phyloP scores from a whole-genome alignment of 2,329 filamentous ascomycete species.

The Colletotrichum destructivum region DNA sequence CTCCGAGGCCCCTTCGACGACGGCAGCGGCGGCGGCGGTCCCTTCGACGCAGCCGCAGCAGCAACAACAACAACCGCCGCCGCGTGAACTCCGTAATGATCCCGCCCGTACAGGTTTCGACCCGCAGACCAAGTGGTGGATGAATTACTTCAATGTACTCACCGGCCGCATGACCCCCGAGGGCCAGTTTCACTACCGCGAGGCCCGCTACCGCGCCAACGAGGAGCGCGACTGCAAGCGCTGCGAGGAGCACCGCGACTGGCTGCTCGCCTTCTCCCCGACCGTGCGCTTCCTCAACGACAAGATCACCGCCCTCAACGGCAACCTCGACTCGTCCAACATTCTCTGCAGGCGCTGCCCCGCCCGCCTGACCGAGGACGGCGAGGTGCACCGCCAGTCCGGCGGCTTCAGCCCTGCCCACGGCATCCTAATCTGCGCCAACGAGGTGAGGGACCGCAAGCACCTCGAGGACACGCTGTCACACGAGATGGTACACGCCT shows the following conservation, averaged over 20 bases:
- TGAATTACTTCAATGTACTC: slow-evolving; percentile 89
- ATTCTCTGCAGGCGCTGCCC: slow-evolving; percentile 88
- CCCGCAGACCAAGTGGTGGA: slow-evolving; percentile 76
- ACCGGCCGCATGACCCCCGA: slow-evolving; percentile 79
- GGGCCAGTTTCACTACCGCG: slow-evolving; percentile 82
- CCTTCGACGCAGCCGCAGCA: slow-evolving; percentile 15
- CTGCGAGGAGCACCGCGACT: slow-evolving; percentile 88
- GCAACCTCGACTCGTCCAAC: slow-evolving; percentile 79
- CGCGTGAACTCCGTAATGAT: slow-evolving; percentile 67
- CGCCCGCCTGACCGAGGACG: slow-evolving; percentile 68
- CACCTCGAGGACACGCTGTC: slow-evolving; percentile 95
- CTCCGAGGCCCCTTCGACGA: slow-evolving; percentile 26
- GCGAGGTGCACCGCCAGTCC: slow-evolving; percentile 74
- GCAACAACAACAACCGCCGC: slow-evolving; percentile 40
- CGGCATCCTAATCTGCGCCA: slow-evolving; percentile 93
- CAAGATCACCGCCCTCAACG: slow-evolving; percentile 85
- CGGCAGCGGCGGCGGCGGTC: slow-evolving; percentile 30
- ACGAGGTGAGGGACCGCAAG: slow-evolving; percentile 84
- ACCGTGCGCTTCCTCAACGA: slow-evolving; percentile 89
- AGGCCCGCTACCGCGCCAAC: slow-evolving; percentile 80
- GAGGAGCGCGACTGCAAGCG: slow-evolving; percentile 84
- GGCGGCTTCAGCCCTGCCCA: slow-evolving; percentile 91
- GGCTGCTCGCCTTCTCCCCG: slow-evolving; percentile 87
- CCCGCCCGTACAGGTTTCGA: slow-evolving; percentile 75
- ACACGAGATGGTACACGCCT: slow-evolving; percentile 98